Evolutionary conservation across 257 asterid species (phyloP).

Genomic region (Solanum ahanhuiri): DNA sequence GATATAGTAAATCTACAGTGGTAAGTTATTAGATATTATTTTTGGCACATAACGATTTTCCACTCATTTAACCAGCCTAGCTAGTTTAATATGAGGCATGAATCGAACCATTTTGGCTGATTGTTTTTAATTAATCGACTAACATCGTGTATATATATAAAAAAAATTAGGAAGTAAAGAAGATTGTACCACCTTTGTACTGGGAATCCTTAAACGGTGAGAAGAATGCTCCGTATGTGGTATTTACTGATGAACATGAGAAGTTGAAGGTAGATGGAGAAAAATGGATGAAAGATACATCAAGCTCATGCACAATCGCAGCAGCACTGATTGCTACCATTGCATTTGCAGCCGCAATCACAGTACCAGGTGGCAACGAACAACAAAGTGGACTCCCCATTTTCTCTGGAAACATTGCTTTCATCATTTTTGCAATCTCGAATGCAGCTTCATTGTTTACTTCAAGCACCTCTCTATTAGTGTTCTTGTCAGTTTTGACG

Average conservation of each 20-base stretch:
- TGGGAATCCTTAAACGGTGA: not conserved
- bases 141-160: too few species aligned
- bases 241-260: not conserved
- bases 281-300: not conserved
- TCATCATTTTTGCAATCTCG: not conserved
- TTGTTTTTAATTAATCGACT: not conserved
- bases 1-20: not conserved
- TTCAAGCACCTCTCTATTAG: not conserved
- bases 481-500: not conserved
- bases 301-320: not conserved
- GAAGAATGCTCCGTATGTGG: not conserved
- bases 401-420: not conserved
- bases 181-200: not conserved
- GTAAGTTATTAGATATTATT: too few species aligned
- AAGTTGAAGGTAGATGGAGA: not conserved
- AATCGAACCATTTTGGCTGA: not conserved
- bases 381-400: not conserved
- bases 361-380: not conserved
- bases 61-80: not conserved
- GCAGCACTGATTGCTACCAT: not conserved
- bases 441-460: not conserved
- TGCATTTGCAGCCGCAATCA: not conserved
- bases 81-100: not conserved
- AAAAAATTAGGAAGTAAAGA: not conserved
- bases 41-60: not conserved